These are phyloP conservation scores for Penicillium sp. DNA, from an alignment of 2,329 filamentous ascomycete species.

Conservation along the genomic window DNA sequence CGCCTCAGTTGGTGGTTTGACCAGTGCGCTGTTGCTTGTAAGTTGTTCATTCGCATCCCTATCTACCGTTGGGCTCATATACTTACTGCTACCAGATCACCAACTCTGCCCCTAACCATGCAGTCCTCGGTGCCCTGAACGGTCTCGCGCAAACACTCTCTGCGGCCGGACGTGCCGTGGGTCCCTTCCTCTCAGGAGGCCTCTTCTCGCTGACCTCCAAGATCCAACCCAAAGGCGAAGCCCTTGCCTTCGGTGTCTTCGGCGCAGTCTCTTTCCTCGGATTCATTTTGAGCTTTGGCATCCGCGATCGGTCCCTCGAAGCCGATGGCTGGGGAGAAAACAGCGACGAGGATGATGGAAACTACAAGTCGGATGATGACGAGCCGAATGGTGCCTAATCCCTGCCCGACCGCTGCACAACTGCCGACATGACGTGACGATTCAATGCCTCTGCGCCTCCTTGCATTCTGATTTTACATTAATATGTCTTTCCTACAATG, in stretches of 20 bases:
- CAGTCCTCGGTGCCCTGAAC: slow-evolving; percentile 86
- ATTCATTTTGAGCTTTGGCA: slow-evolving; percentile 78
- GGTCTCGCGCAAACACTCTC: slow-evolving; percentile 93
- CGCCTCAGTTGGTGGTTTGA: slow-evolving; percentile 84
- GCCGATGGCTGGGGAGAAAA: slow-evolving; percentile 59
- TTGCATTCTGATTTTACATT: slow-evolving; percentile 20
- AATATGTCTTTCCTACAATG: neutral
- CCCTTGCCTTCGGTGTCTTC: slow-evolving; percentile 84
- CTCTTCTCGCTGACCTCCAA: slow-evolving; percentile 79
- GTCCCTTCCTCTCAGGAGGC: slow-evolving; percentile 84
- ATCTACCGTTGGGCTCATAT: neutral
- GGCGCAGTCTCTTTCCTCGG: slow-evolving; percentile 80
- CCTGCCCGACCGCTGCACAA: neutral
- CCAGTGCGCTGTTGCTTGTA: slow-evolving; percentile 85
- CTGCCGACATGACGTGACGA: slow-evolving; percentile 21
- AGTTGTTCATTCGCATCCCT: slow-evolving; percentile 35
- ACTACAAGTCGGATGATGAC: slow-evolving; percentile 53
- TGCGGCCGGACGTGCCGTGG: slow-evolving; percentile 83
- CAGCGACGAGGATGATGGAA: slow-evolving; percentile 45
- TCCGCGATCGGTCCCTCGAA: slow-evolving; percentile 66
- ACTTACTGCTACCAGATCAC: slow-evolving; percentile 68
- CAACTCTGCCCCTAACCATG: slow-evolving; percentile 85
- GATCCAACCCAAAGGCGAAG: slow-evolving; percentile 79
- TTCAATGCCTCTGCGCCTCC: slow-evolving; percentile 18
- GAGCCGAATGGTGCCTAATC: slow-evolving; percentile 30